A percentile compares a stretch with the other conserved stretches of the same genome.
Evolutionary conservation across 257 asterid genomes (phyloP).

Genomic region (Solanum gracilifrons): DNA sequence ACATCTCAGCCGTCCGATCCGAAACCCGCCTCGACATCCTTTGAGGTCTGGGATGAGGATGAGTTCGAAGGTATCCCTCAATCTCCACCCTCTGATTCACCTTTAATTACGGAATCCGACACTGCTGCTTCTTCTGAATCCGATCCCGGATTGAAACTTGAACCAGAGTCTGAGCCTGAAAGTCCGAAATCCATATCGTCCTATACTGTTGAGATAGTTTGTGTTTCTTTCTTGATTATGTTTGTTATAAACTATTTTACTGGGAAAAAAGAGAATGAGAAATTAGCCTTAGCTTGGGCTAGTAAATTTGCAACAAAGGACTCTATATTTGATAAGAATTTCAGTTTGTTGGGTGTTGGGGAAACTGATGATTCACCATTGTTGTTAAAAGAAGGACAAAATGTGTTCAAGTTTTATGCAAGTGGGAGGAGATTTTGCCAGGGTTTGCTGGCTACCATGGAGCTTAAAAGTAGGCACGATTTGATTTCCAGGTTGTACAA

Average conservation of each 20-base stretch:
- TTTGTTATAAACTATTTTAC: constrained; percentile 42
- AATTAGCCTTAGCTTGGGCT: constrained; percentile 69
- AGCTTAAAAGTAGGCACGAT: constrained; percentile 85
- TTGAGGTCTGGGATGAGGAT: constrained; percentile 83
- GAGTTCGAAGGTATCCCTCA: constrained; percentile 84
- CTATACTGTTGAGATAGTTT: constrained; percentile 50
- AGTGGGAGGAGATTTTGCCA: constrained; percentile 91
- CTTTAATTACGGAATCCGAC: constrained; percentile 20
- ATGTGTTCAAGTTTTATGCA: constrained; percentile 67
- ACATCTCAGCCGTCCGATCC: constrained; percentile 39
- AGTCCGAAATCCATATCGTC: constrained; percentile 27
- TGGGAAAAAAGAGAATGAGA: constrained; percentile 43
- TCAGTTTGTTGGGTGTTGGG: constrained; percentile 77
- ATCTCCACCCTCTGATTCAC: constrained; percentile 7
- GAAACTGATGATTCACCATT: constrained; percentile 78
- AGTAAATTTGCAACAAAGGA: constrained; percentile 53
- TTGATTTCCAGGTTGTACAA: constrained; percentile 79
- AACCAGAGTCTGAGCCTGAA: constrained; percentile 1
- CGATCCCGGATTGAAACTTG: constrained; percentile 17
- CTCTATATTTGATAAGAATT: constrained; percentile 78
- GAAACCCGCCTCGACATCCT: constrained; percentile 34
- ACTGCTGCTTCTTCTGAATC: constrained; percentile 5
- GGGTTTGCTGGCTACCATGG: constrained; percentile 89
- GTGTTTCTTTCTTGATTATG: constrained; percentile 61
- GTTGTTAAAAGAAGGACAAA: constrained; percentile 75